A percentile compares a stretch with the other conserved stretches of the same genome.
phyloP scores from a whole-genome alignment of 371 early-diverging fungal species.

The Saksenaea vasiformis region DNA sequence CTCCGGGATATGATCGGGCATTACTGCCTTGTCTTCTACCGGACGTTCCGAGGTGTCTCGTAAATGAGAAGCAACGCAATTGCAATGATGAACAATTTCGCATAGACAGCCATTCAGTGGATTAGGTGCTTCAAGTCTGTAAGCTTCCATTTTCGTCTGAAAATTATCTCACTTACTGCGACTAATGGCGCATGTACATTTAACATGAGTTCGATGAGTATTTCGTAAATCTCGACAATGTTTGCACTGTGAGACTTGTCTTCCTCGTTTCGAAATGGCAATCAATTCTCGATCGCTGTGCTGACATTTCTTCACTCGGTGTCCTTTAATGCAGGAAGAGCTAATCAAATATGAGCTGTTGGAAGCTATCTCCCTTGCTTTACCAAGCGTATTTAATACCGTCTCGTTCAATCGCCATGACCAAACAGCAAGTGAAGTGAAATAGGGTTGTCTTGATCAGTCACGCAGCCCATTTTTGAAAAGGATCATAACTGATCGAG shows the following conservation, averaged over 20 bases:
- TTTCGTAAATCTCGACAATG: constrained; percentile 36
- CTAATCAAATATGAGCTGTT: background rate
- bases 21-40: background rate
- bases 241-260: constrained; percentile 36
- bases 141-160: background rate
- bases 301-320: constrained; percentile 35
- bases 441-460: background rate
- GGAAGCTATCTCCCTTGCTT: background rate
- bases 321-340: constrained; percentile 37
- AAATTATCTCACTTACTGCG: constrained; percentile 11
- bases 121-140: constrained; percentile 26
- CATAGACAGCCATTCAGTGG: constrained; percentile 39
- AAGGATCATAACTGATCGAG: background rate
- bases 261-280: constrained; percentile 29
- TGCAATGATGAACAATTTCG: constrained; percentile 26
- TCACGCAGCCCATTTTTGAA: background rate
- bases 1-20: background rate
- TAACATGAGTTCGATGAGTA: constrained; percentile 32
- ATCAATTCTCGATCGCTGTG: constrained; percentile 27
- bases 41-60: constrained; percentile 20
- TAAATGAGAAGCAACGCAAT: constrained; percentile 27
- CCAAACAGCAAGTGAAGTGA: too few relatives aligned
- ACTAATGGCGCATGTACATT: constrained; percentile 39
- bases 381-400: constrained; percentile 37
- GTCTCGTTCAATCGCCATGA: constrained; percentile 27